phyloP scores from a whole-genome alignment of 2,329 filamentous ascomycete species.

The Escovopsis sp. region DNA sequence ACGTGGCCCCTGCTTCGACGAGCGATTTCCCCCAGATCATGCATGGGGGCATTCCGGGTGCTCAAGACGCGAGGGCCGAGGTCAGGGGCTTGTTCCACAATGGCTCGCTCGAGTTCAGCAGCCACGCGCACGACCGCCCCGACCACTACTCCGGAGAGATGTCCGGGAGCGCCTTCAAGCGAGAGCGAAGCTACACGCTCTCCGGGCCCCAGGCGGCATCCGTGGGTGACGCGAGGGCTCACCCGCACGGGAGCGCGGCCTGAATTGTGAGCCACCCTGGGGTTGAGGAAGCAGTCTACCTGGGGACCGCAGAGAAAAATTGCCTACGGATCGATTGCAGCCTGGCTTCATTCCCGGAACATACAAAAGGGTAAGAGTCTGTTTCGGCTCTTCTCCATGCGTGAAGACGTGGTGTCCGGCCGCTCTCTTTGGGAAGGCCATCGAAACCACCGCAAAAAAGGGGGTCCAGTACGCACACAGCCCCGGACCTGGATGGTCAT shows the following conservation, averaged over 20 bases:
- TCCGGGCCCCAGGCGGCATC: not conserved
- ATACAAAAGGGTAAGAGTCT: too few relatives aligned
- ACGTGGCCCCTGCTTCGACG: constrained; percentile 36
- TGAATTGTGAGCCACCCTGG: not conserved
- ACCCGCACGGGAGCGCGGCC: not conserved
- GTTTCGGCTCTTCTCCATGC: too few relatives aligned
- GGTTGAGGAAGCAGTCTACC: not conserved
- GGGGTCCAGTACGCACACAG: too few relatives aligned
- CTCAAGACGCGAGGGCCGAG: constrained; percentile 23
- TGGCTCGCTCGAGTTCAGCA: constrained; percentile 13
- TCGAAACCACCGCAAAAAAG: too few relatives aligned
- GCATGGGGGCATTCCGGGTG: constrained; percentile 9
- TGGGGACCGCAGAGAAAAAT: too few relatives aligned
- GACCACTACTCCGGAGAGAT: constrained; percentile 3
- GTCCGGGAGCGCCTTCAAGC: constrained; percentile 1
- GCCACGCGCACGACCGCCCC: constrained; percentile 2
- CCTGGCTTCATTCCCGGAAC: too few relatives aligned
- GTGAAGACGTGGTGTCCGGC: too few relatives aligned
- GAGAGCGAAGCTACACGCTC: constrained; percentile 3
- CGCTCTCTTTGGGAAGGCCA: too few relatives aligned
- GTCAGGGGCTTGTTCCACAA: constrained; percentile 30
- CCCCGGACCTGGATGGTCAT: too few relatives aligned
- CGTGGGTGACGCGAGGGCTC: not conserved
- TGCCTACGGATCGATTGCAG: too few relatives aligned
- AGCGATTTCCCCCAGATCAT: constrained; percentile 36